A percentile compares a stretch with the other conserved stretches of the same genome.
These are phyloP conservation scores for Lipomyces orientalis DNA, from an alignment of 805 yeast species.

Conservation along the genomic window DNA sequence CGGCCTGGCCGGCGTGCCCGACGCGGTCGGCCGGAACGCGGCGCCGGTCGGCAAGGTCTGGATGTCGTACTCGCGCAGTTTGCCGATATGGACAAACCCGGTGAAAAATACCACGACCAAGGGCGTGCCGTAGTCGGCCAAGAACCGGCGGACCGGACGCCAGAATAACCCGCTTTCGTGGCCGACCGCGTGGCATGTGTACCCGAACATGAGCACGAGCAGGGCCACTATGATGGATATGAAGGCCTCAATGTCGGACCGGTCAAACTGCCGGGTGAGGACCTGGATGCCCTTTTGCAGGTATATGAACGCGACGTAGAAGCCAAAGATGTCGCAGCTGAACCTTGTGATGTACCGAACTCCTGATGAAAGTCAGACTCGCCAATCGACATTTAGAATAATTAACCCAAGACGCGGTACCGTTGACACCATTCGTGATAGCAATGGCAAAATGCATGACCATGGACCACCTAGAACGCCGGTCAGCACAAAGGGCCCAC, in stretches of 20 bases:
- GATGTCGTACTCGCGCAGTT: slow-evolving; percentile 61
- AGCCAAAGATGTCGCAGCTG: slow-evolving; percentile 76
- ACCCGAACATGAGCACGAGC: slow-evolving; percentile 77
- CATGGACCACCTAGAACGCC: slow-evolving; percentile 73
- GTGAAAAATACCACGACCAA: slow-evolving; percentile 84
- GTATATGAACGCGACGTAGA: slow-evolving; percentile 86
- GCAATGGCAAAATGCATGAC: slow-evolving; percentile 78
- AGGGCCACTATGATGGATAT: slow-evolving; percentile 76
- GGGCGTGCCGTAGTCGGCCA: slow-evolving; percentile 88
- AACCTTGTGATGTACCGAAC: slow-evolving; percentile 29
- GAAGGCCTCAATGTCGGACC: slow-evolving; percentile 51
- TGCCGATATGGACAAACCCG: slow-evolving; percentile 88
- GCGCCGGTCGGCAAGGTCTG: slow-evolving; percentile 69
- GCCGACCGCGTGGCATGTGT: slow-evolving; percentile 64
- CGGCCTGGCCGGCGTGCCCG: slow-evolving; percentile 50
- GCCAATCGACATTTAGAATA: too few relatives aligned
- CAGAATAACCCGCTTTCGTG: slow-evolving; percentile 65
- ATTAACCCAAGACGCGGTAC: too few relatives aligned
- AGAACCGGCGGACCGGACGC: slow-evolving; percentile 64
- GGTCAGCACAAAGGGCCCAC: neutral
- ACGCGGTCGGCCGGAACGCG: slow-evolving; percentile 78
- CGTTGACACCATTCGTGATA: slow-evolving; percentile 66
- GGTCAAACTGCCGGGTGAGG: slow-evolving; percentile 67
- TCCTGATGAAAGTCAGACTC: neutral
- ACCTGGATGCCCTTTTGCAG: slow-evolving; percentile 90